These are phyloP conservation scores for Ceratocystis eucalypticola DNA, from an alignment of 2,329 filamentous ascomycete species.

Conservation along the genomic window DNA sequence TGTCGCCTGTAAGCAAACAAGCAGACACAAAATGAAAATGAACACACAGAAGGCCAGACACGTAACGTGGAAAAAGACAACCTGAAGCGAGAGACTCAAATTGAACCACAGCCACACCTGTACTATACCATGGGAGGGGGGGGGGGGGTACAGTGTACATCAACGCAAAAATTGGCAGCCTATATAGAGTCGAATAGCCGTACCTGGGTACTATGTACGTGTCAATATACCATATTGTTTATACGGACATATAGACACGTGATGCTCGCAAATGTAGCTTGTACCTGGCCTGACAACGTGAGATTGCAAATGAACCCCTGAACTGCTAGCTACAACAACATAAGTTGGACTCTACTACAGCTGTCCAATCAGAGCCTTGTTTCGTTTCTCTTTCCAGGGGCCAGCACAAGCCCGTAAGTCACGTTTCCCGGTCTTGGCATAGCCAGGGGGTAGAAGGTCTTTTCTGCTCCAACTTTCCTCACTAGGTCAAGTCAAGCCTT, in stretches of 20 bases:
- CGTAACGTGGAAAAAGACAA: neutral
- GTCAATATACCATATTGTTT: too few relatives aligned
- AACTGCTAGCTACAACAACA: neutral
- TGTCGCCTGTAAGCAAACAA: neutral
- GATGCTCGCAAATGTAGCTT: neutral
- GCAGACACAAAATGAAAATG: neutral
- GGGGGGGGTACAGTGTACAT: neutral
- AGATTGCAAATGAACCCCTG: constrained; percentile 2
- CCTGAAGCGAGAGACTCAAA: neutral
- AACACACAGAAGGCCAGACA: neutral
- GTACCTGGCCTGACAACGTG: neutral
- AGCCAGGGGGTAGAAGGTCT: neutral
- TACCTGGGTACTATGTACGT: neutral
- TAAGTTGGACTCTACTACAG: neutral
- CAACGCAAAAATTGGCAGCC: neutral
- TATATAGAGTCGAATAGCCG: neutral
- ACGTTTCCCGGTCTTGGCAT: neutral
- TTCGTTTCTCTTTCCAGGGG: neutral
- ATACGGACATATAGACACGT: neutral
- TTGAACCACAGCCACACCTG: neutral
- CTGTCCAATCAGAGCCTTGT: constrained; percentile 6
- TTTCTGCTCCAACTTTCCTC: neutral
- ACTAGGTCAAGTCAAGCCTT: neutral
- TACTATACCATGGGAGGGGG: neutral
- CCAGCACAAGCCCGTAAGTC: neutral